Conservation (phyloP, 768 basidiomycete species). For the Cystobasidiopsis lactophilus region DNA sequence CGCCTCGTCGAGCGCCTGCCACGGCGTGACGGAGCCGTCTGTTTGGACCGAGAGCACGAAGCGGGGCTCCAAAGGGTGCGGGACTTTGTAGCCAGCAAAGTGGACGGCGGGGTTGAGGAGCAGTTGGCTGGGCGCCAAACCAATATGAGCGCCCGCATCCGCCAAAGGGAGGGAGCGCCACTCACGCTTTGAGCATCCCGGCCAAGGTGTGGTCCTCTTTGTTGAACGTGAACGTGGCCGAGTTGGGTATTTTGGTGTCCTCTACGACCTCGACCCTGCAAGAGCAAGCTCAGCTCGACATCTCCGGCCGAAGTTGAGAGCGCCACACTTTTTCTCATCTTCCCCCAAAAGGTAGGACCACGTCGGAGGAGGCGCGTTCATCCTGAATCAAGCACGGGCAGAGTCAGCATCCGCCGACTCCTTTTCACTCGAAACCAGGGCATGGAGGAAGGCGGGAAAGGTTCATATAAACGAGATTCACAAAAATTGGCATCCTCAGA, state of each 20-base stretch:
- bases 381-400: no score
- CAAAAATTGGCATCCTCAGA: not conserved
- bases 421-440: not conserved
- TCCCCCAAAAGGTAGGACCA: constrained; percentile 82
- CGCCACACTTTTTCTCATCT: constrained; percentile 72
- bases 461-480: constrained; percentile 1
- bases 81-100: constrained; percentile 95
- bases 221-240: constrained; percentile 76
- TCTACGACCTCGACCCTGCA: constrained; percentile 67
- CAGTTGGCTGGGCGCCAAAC: constrained; percentile 59
- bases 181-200: constrained; percentile 86
- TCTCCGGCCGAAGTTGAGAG: not conserved
- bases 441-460: constrained; percentile 1
- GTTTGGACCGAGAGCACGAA: constrained; percentile 93
- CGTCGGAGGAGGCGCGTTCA: constrained; percentile 89
- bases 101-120: constrained; percentile 66
- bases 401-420: not conserved
- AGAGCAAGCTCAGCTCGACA: not conserved
- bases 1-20: constrained; percentile 54
- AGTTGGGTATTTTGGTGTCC: constrained; percentile 94
- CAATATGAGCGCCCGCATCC: not conserved
- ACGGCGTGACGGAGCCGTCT: constrained; percentile 62
- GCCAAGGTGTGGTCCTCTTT: constrained; percentile 96
- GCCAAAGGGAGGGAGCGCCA: constrained; percentile 14
- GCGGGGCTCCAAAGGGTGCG: constrained; percentile 82